Percentiles rank a stretch among this genome's conserved stretches.
Evolutionary conservation across 2,329 filamentous ascomycete genomes (phyloP).

Genomic region (Plectosphaerella plurivora): DNA sequence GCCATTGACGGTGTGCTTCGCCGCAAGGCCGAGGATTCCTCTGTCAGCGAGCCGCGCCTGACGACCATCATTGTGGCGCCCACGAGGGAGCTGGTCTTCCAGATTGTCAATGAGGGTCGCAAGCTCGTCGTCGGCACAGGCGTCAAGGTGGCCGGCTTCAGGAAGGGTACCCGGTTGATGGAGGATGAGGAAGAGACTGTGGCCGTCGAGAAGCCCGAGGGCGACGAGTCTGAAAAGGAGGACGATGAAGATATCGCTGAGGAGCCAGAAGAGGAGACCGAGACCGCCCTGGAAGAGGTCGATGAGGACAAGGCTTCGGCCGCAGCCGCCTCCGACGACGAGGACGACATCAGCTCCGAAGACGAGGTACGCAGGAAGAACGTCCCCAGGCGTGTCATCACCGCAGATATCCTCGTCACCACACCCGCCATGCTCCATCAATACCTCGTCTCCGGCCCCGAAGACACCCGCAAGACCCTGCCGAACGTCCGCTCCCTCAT

Average conservation of each 20-base stretch:
- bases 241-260: slow-evolving; percentile 18
- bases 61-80: slow-evolving; percentile 71
- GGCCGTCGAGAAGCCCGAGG: slow-evolving; percentile 22
- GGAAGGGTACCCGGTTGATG: slow-evolving; percentile 73
- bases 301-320: slow-evolving; percentile 26
- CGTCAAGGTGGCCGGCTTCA: slow-evolving; percentile 75
- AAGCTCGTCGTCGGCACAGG: slow-evolving; percentile 76
- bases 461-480: slow-evolving; percentile 42
- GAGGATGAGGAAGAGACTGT: slow-evolving; percentile 35
- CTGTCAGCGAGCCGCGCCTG: slow-evolving; percentile 39
- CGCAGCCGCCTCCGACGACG: slow-evolving; percentile 26
- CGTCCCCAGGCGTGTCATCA: slow-evolving; percentile 49
- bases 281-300: slow-evolving; percentile 13
- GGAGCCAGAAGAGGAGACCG: slow-evolving; percentile 15
- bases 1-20: slow-evolving; percentile 72
- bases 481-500: slow-evolving; percentile 70
- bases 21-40: slow-evolving; percentile 41
- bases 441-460: slow-evolving; percentile 41
- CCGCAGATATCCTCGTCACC: slow-evolving; percentile 74
- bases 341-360: slow-evolving; percentile 8
- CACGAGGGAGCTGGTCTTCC: slow-evolving; percentile 72
- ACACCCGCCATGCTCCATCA: slow-evolving; percentile 78
- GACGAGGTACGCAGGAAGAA: slow-evolving; percentile 22
- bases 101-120: slow-evolving; percentile 80
- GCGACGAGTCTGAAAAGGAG: slow-evolving; percentile 22